Conservation (phyloP, 2,329 filamentous ascomycete genomes). For the Ophiostoma himal-ulmi region DNA sequence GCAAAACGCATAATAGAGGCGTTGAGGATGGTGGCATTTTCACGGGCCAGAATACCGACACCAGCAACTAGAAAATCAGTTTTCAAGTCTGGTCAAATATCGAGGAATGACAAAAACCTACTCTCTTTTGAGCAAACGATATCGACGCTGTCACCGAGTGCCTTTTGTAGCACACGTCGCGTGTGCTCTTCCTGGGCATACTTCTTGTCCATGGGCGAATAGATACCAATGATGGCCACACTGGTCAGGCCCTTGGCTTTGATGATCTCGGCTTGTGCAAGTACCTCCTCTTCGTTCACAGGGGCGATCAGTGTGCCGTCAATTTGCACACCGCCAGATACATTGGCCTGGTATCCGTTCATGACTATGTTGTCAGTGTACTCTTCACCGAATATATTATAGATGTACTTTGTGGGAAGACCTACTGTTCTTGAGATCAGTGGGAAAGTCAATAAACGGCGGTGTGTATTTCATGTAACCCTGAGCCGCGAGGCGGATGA, state of each 20-base stretch:
- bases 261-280: conserved; percentile 27
- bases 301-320: conserved; percentile 44
- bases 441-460: conserved; percentile 38
- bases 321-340: conserved; percentile 38
- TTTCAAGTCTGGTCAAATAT: not conserved
- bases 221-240: conserved; percentile 53
- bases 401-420: conserved; percentile 30
- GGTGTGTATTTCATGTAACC: conserved; percentile 38
- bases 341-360: not conserved
- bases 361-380: not conserved
- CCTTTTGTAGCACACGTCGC: conserved; percentile 43
- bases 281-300: conserved; percentile 38
- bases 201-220: conserved; percentile 51
- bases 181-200: conserved; percentile 49
- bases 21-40: conserved; percentile 51
- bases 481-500: conserved; percentile 34
- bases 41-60: conserved; percentile 42
- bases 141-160: conserved; percentile 35
- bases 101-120: not conserved
- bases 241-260: conserved; percentile 32
- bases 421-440: conserved; percentile 44
- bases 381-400: not conserved
- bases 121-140: conserved; percentile 33
- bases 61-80: conserved; percentile 28
- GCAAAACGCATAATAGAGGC: conserved; percentile 46